Evolutionary conservation across 2,329 filamentous ascomycete genomes (phyloP).

Genomic region (Xenoacremonium recifei): DNA sequence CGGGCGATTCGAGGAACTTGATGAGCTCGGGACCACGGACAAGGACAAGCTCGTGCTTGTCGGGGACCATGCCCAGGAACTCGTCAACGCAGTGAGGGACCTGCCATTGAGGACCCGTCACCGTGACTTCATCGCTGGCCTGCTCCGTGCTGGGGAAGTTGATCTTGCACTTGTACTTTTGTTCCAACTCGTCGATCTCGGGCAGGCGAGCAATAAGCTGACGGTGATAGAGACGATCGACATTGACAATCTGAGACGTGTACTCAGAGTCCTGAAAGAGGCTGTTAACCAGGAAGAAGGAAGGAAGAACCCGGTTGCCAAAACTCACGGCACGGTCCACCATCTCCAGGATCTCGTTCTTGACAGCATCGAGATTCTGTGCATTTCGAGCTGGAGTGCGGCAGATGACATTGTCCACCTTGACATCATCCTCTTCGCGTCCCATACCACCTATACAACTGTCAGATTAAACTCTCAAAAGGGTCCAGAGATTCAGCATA

Average conservation of each 20-base stretch:
- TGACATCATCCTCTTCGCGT: conserved; percentile 96
- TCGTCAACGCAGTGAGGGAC: conserved; percentile 96
- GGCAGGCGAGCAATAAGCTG: conserved; percentile 84
- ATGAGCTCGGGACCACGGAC: conserved; percentile 73
- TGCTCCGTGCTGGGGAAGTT: conserved; percentile 97
- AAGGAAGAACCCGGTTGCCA: background rate
- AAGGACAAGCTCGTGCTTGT: conserved; percentile 89
- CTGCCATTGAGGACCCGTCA: conserved; percentile 97
- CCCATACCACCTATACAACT: conserved; percentile 58
- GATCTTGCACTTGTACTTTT: conserved; percentile 99
- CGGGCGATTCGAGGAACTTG: conserved; percentile 76
- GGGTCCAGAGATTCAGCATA: conserved; percentile 20
- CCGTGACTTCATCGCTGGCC: conserved; percentile 92
- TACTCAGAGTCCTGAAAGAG: conserved; percentile 80
- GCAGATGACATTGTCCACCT: conserved; percentile 98
- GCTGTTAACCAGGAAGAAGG: conserved; percentile 3
- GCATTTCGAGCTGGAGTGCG: conserved; percentile 95
- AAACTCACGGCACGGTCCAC: conserved; percentile 81
- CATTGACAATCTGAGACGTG: conserved; percentile 87
- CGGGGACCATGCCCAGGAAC: conserved; percentile 95
- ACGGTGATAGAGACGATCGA: conserved; percentile 93
- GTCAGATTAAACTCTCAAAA: conserved; percentile 22
- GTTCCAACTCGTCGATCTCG: conserved; percentile 92
- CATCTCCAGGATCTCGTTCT: conserved; percentile 99
- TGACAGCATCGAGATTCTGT: conserved; percentile 93